Evolutionary conservation across 306 rosid genomes (phyloP), one percentile per base, ranked within the genome.

Genomic region (Castanea mollissima): DNA sequence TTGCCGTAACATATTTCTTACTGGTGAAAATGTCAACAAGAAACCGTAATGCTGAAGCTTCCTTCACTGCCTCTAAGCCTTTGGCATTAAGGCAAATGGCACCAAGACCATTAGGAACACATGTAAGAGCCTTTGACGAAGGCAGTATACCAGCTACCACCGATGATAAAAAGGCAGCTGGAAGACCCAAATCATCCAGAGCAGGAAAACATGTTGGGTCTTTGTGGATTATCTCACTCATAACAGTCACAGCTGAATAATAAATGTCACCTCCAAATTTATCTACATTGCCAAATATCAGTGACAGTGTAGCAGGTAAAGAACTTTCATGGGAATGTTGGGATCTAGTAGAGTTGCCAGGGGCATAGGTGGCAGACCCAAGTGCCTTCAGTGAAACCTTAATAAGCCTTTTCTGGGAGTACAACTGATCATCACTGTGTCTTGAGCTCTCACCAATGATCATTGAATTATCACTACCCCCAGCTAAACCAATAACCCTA

Each of bases 151-250:
- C 97, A 83, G 93, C 89, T 65, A 46, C 83, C 73, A 94, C 88
- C n/a, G 98, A 92, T 83, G 93, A 87, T 80, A 94, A 80, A 87
- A 94, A 94, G 64, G 95, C 97, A 79, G 88, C 90, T 46, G 98
- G 98, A 75, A 94, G 98, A 75, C 97, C 97, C 92, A 91, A 85
- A 80, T 94, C 99, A 83, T 91, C 97, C 83, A 94, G 79, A 85
- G 87, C 78, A 80, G 93, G 78, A 84, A 88, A 94, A 80, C 89
- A 91, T 27, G 97, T 94, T 71, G 99, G 97, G 78, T 94, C 99
- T 84, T 90, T 94, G 90, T 94, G 99, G 85, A 94, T 94, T 62
- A 92, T 91, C 89, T 94, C 99, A 86, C 97, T 94, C 97, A 94
- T 88, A 67, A 94, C 93, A 74, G 97, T 92, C 85, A 91, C 99